Conservation (phyloP, 129 eudicot species). For the Scalesia atractyloides region DNA sequence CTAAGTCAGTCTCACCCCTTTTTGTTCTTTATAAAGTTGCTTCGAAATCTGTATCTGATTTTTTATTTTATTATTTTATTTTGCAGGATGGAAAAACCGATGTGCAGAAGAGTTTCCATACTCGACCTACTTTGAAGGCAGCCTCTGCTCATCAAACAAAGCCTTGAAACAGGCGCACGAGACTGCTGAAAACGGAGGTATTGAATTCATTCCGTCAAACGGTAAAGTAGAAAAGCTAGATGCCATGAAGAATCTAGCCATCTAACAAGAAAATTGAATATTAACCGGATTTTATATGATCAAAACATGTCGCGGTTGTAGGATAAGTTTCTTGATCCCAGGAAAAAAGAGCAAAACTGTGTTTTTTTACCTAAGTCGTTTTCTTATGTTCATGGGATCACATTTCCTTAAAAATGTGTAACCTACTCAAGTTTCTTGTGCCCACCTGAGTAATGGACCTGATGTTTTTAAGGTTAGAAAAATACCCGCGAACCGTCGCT, state of each 20-base stretch:
- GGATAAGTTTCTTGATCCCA: slow-evolving; percentile 25
- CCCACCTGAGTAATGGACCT: slow-evolving; percentile 7
- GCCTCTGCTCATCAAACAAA: slow-evolving; percentile 47
- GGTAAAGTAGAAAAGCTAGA: slow-evolving; percentile 67
- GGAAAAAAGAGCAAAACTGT: slow-evolving; percentile 11
- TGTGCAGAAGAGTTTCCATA: slow-evolving; percentile 84
- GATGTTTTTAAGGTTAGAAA: slow-evolving; percentile 18
- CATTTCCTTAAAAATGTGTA: slow-evolving; percentile 53
- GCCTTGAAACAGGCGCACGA: slow-evolving; percentile 27
- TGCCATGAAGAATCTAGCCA: slow-evolving; percentile 63
- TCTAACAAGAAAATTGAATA: slow-evolving; percentile 28
- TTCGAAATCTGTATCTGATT: background rate
- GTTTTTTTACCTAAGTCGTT: slow-evolving; percentile 4
- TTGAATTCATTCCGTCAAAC: slow-evolving; percentile 44
- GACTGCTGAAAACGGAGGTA: slow-evolving; percentile 55
- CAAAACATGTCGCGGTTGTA: slow-evolving; percentile 26
- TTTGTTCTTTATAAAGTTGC: background rate
- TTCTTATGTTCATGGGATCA: slow-evolving; percentile 28
- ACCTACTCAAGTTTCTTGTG: slow-evolving; percentile 26
- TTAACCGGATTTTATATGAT: slow-evolving; percentile 14
- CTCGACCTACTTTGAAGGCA: slow-evolving; percentile 84
- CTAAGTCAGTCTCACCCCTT: slow-evolving; percentile 51
- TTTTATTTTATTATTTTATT: background rate
- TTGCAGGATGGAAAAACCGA: slow-evolving; percentile 81
- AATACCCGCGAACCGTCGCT: background rate